Conservation (phyloP, 768 basidiomycete genomes). For the Mrakia gelida region DNA sequence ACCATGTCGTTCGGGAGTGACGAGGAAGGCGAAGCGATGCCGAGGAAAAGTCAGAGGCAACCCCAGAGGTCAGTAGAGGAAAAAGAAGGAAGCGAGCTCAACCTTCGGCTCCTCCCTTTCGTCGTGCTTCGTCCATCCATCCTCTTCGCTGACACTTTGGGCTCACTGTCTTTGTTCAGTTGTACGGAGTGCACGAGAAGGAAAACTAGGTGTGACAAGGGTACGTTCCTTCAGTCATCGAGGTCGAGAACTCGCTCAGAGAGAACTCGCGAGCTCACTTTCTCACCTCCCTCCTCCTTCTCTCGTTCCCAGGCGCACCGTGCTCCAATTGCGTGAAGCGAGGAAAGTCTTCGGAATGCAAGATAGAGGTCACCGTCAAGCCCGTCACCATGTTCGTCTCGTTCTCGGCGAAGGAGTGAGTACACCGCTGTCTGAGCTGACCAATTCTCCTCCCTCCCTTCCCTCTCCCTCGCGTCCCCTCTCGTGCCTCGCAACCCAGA, state of each 20-base stretch:
- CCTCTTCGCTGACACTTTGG: background rate
- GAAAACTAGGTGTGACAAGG: background rate
- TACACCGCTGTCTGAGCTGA: background rate
- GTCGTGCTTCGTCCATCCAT: background rate
- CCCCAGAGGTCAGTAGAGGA: background rate
- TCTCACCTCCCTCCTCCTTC: background rate
- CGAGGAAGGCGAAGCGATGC: background rate
- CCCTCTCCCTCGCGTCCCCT: background rate
- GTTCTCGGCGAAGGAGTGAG: too few relatives aligned
- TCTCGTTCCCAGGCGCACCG: background rate
- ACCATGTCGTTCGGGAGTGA: slow-evolving; percentile 10
- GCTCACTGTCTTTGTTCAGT: background rate
- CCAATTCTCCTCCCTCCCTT: background rate
- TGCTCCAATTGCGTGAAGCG: slow-evolving; percentile 23
- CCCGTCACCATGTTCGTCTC: slow-evolving; percentile 9
- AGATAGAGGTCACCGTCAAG: slow-evolving; percentile 29
- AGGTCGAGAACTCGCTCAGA: background rate
- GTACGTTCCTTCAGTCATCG: background rate
- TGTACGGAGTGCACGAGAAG: background rate
- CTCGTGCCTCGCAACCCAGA: background rate
- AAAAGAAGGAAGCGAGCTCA: background rate
- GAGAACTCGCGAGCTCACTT: background rate
- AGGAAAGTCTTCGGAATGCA: slow-evolving; percentile 22
- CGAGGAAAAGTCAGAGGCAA: background rate
- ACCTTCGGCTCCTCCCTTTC: background rate